Conservation (phyloP, 169 alveolate species). For the Plasmodium knowlesi region DNA sequence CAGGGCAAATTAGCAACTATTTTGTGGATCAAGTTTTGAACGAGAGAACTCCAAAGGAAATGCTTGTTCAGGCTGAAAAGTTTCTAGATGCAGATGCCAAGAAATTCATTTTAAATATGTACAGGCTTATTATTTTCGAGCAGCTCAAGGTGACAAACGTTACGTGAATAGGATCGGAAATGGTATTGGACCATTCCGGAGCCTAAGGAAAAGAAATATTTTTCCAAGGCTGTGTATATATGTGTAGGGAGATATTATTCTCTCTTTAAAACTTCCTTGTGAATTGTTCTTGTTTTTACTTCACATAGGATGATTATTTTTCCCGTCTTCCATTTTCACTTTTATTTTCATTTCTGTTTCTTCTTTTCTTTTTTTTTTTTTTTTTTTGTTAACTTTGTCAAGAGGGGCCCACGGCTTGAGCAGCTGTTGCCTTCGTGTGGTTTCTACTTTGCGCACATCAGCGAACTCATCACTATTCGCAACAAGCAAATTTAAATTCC, state of each 20-base stretch:
- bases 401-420: not conserved
- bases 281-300: not conserved
- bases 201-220: not conserved
- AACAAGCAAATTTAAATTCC: not conserved
- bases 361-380: not conserved
- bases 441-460: not conserved
- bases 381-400: not conserved
- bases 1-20: conserved; percentile 81
- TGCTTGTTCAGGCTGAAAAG: conserved; percentile 84
- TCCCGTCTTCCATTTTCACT: not conserved
- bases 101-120: conserved; percentile 84
- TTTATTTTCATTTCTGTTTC: not conserved
- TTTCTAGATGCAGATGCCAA: conserved; percentile 87
- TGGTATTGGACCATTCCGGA: not conserved
- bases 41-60: conserved; percentile 82
- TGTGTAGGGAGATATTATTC: no score
- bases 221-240: not conserved
- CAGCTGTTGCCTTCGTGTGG: not conserved
- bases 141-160: conserved; percentile 60
- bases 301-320: not conserved
- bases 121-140: conserved; percentile 85
- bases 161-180: not conserved
- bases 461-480: not conserved
- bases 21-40: conserved; percentile 79
- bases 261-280: not conserved